Base-by-base conservation (phyloP, 1,284 basidiomycete genomes). In the Ustilago shanxiensis region DNA sequence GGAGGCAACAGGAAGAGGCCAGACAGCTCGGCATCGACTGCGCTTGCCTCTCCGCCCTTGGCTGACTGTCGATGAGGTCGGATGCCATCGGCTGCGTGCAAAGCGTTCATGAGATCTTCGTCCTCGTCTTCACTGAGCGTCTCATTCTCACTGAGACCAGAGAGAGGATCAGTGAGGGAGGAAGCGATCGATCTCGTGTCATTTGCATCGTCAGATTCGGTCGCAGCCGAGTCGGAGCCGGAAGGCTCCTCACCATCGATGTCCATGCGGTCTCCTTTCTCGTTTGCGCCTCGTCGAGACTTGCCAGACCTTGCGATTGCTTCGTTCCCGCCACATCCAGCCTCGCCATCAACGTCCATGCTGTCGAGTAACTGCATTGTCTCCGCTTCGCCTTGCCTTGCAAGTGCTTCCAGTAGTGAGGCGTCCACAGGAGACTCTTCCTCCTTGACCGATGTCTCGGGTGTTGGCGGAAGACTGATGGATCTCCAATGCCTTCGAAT, bases 121-220 rank as follows among this genome's bases (percentile, higher is more conserved):
- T 77, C 79, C 28, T 79, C 77, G 24, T 77, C 80, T 18, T 75
- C 80, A 44, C 69, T 66, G 20, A 57, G 63, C 20, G 68, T 57
- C 3, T 76, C 73, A n/a, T 76, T 55, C 24, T 79, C 68, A 49
- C 71, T 77, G 41, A 76, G 53, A 33, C 75, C 81, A 13, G 75
- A 79, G 22, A 85, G 62, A 1, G 83, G 81, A 52, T 83, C 79
- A 10, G 79, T 77, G 16, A 83, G 66, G 16, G 81, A 78, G 50
- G 76, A 78, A 33, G 76, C 75, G 45, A 67, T 63, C 18, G 81
- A 83, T 39, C 73, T 61, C 22, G 71, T 66, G 39, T 61, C 62
- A 16, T 77, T 72, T 24, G 29, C 65, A 28, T 62, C 77, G 31
- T 72, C 77, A 29, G 24, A 45, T 8, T 58, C 55, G 18, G 69